Base-by-base conservation (phyloP, 345 rosid species). In the Populus nigra region DNA sequence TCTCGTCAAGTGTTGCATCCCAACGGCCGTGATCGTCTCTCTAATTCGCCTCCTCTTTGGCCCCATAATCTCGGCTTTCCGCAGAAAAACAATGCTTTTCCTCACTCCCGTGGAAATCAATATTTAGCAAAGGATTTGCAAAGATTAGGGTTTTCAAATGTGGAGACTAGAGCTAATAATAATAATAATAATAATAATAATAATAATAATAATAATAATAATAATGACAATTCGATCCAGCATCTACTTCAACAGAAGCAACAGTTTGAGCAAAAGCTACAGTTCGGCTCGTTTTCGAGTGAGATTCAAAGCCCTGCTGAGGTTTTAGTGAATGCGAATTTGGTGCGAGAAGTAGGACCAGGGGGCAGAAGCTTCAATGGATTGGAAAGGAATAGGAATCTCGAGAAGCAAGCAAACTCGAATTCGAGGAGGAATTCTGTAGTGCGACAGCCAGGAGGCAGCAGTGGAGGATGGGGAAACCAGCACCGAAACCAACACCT, bases 281-380 rank as follows among this genome's bases (percentile, higher is more conserved):
- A 78, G 29, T 92, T 92, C 73, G 96, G 98, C 38, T 88, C 94
- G 53, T 84, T 88, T 69, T 87, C 86, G 1, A 86, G 83, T 63
- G 87, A 89, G 71, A 55, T 82, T 49, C 89, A 79, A 27, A 83
- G 63, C 63, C 63, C 73, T n/a, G 71, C 84, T 18, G 85, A 84
- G 23, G 79, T 86, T 31, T 67, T 84, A 29, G 76, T 67, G 25
- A 81, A 82, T 69, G 86, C 79, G 35, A 88, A 80, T 80, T 83
- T 82, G 45, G 77, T 80, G 61, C 82, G 66, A 15, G 87, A 79
- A 65, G 45, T 65, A 43, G 78, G 63, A 23, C 65, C 66, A n/a
- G 79, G 76, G 50, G 73, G 76, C 73, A 65, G 66, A 73, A 69
- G 71, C 71, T 69, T 75, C 20, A 77, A 75, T 10, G 84, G 73